Evolutionary conservation across 192 early-diverging fungal genomes (phyloP).

Genomic region (Coemansia sp.): DNA sequence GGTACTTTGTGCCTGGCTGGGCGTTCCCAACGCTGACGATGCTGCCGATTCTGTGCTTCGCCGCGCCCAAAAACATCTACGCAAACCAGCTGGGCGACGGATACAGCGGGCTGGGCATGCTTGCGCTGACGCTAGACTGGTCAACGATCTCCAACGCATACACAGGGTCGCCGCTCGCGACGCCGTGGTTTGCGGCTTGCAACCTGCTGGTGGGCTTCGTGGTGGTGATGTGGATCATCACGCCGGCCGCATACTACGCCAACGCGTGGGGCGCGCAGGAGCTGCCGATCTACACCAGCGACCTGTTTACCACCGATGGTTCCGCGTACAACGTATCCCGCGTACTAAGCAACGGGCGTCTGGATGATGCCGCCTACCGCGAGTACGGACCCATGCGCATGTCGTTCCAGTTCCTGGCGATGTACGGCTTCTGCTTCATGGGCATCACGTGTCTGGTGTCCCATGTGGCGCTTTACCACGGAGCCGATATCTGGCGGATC

Average conservation of each 20-base stretch:
- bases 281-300: slow-evolving; percentile 64
- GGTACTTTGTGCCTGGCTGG: slow-evolving; percentile 62
- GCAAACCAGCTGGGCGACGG: slow-evolving; percentile 49
- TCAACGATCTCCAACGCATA: slow-evolving; percentile 56
- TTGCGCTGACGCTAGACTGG: slow-evolving; percentile 75
- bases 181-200: slow-evolving; percentile 69
- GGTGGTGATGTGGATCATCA: slow-evolving; percentile 68
- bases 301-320: slow-evolving; percentile 56
- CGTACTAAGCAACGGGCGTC: slow-evolving; percentile 53
- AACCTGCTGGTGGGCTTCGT: slow-evolving; percentile 67
- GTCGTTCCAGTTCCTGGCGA: slow-evolving; percentile 62
- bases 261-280: slow-evolving; percentile 57
- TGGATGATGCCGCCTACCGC: slow-evolving; percentile 58
- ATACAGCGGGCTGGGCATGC: slow-evolving; percentile 62
- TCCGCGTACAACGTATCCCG: slow-evolving; percentile 56
- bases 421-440: slow-evolving; percentile 67
- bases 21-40: slow-evolving; percentile 64
- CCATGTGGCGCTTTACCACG: slow-evolving; percentile 62
- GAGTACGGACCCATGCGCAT: slow-evolving; percentile 62
- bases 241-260: slow-evolving; percentile 66
- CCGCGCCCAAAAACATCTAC: slow-evolving; percentile 29
- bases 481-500: slow-evolving; percentile 59
- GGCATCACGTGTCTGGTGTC: slow-evolving; percentile 66
- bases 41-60: slow-evolving; percentile 61
- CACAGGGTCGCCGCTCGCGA: slow-evolving; percentile 61